These are phyloP conservation scores for Pyrenophora tritici-repentis DNA, from an alignment of 2,329 filamentous ascomycete genomes.

Conservation along the genomic window DNA sequence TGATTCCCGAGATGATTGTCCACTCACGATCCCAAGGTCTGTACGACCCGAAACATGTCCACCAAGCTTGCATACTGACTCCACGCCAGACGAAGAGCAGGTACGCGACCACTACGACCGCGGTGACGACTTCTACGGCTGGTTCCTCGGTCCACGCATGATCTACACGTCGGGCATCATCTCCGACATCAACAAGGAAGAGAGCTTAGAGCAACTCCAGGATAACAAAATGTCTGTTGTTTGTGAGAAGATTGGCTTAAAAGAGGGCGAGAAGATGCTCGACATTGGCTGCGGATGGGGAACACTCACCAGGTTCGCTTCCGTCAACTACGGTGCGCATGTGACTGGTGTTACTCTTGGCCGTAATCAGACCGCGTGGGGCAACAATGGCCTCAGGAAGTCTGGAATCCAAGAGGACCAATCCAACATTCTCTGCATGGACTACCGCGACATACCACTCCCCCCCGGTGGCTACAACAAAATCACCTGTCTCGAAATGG, in stretches of 20 bases:
- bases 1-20: constrained; percentile 89
- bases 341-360: constrained; percentile 92
- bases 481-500: constrained; percentile 98
- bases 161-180: constrained; percentile 97
- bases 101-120: constrained; percentile 97
- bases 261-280: constrained; percentile 80
- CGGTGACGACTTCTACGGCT: constrained; percentile 97
- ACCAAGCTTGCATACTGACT: constrained; percentile 6
- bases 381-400: constrained; percentile 84
- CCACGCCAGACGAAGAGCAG: constrained; percentile 83
- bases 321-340: constrained; percentile 84
- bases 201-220: constrained; percentile 91
- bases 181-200: constrained; percentile 82
- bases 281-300: constrained; percentile 99
- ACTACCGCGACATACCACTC: constrained; percentile 92
- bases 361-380: constrained; percentile 96
- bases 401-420: constrained; percentile 83
- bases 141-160: constrained; percentile 98
- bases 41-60: constrained; percentile 14
- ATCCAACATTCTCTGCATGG: constrained; percentile 91
- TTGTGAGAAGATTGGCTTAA: constrained; percentile 90
- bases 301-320: constrained; percentile 91
- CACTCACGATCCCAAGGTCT: constrained; percentile 86
- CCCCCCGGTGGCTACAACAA: constrained; percentile 83
- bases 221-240: constrained; percentile 96